These are phyloP conservation scores for Aspergillus biplanus DNA, from an alignment of 495 filamentous ascomycete species.

Conservation along the genomic window DNA sequence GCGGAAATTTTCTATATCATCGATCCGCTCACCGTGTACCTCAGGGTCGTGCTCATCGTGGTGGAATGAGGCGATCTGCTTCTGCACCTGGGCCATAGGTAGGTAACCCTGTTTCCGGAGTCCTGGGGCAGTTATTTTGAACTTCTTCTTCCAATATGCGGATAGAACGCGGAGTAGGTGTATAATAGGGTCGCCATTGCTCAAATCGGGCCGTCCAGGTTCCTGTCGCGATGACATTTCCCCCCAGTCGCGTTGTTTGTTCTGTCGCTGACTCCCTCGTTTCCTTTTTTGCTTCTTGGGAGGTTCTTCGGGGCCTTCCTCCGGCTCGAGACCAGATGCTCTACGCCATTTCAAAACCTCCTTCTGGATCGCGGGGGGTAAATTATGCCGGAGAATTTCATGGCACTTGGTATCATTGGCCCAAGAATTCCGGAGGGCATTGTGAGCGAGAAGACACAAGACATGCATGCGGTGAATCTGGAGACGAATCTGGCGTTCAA, in stretches of 20 bases:
- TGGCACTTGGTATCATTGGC: slow-evolving; percentile 78
- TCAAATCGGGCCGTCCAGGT: slow-evolving; percentile 70
- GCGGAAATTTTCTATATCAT: slow-evolving; percentile 66
- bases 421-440: slow-evolving; percentile 86
- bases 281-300: slow-evolving; percentile 49
- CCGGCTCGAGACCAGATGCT: slow-evolving; percentile 62
- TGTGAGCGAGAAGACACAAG: slow-evolving; percentile 85
- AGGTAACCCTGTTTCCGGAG: slow-evolving; percentile 91
- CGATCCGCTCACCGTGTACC: slow-evolving; percentile 74
- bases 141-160: slow-evolving; percentile 87
- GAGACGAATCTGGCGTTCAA: slow-evolving; percentile 75
- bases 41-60: slow-evolving; percentile 63
- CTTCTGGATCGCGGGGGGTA: slow-evolving; percentile 67
- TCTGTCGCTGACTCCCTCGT: slow-evolving; percentile 34
- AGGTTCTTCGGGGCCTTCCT: slow-evolving; percentile 36
- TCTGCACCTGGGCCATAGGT: slow-evolving; percentile 65
- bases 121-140: slow-evolving; percentile 74
- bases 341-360: slow-evolving; percentile 77
- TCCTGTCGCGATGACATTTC: slow-evolving; percentile 69
- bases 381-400: slow-evolving; percentile 69
- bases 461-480: slow-evolving; percentile 89
- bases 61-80: slow-evolving; percentile 63
- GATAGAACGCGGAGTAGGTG: slow-evolving; percentile 74
- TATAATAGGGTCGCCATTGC: slow-evolving; percentile 80
- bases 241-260: slow-evolving; percentile 68